Percentiles rank a stretch among this genome's conserved stretches.
Conservation (phyloP, 2,329 filamentous ascomycete species). For the Colletotrichum endophyticum region DNA sequence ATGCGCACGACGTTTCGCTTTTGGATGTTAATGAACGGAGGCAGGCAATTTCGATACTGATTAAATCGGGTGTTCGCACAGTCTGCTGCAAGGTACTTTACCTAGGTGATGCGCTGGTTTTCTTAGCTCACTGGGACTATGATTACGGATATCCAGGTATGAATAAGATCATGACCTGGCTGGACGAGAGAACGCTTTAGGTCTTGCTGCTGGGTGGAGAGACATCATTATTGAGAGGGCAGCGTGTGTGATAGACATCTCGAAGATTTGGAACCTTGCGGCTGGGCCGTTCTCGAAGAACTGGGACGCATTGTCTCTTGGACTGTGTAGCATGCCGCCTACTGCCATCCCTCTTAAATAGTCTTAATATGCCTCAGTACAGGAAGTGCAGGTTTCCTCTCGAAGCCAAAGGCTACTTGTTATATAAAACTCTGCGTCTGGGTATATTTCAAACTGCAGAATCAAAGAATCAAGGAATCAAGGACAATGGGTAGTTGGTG, state of each 20-base stretch:
- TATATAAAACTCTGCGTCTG: not conserved
- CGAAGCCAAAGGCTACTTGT: not conserved
- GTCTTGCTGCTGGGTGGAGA: no score
- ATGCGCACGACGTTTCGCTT: no score
- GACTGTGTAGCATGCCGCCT: not conserved
- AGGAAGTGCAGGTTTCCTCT: not conserved
- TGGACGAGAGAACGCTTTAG: no score
- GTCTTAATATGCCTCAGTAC: rapidly evolving
- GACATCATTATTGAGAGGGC: rapidly evolving
- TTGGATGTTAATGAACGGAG: no score
- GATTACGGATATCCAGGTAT: not conserved
- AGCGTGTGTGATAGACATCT: rapidly evolving
- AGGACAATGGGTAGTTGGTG: no score
- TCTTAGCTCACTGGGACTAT: no score
- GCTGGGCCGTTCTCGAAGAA: not conserved
- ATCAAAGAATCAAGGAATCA: no score
- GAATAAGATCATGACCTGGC: not conserved
- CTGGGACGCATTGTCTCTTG: no score
- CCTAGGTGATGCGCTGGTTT: no score
- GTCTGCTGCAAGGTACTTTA: no score
- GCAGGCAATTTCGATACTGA: no score
- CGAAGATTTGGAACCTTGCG: rapidly evolving
- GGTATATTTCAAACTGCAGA: no score
- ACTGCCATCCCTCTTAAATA: not conserved
- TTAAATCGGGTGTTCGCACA: rapidly evolving